Evolutionary conservation across 2,329 filamentous ascomycete species (phyloP), one percentile per base, ranked within the genome.

Genomic region (Fusarium sp.): DNA sequence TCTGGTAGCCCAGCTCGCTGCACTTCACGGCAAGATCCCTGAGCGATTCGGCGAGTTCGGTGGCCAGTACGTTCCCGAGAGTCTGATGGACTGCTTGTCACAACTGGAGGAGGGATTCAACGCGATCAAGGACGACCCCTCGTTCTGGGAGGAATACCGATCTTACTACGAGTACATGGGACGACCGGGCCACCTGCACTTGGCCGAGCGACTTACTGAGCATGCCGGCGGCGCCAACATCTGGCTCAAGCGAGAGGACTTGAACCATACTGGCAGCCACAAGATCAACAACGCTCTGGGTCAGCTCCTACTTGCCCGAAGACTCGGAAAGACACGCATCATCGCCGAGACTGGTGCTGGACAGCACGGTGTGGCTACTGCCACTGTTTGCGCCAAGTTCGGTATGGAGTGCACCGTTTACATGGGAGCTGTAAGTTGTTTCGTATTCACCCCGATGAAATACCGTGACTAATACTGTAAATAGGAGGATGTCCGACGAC

Each of bases 281-380:
- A 99, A 99, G 85, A 98, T 99, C 83, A 99, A 99, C 83, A 99
- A 99, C 72, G 95, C 95, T 1, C 82, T 99, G 8, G 95, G 95
- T 3, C 95, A 99, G 77, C 88, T 97, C 44, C 85, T 99, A 12
- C 81, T 99, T 35, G 95, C 95, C 2, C 85, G 85, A 70, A 85
- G 92, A 61, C 80, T 99, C 44, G 95, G 95, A 46, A 99, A 99
- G 85, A 97, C 89, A 6, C 91, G 93, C 76, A 98, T 99, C 71
- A 99, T 99, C 70, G 95, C 95, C 44, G 95, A 99, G 80, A 99
- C 95, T 13, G 95, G 95, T 68, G 95, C 95, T 50, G 95, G 95
- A 15, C 95, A 99, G 80, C 95, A 99, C 78, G 95, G 95, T 81
- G 95, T 99, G 34, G 95, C 95, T 3, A 98, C 95, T 28, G 95